Conservation (phyloP, 345 rosid genomes). For the Psidium guajava region DNA sequence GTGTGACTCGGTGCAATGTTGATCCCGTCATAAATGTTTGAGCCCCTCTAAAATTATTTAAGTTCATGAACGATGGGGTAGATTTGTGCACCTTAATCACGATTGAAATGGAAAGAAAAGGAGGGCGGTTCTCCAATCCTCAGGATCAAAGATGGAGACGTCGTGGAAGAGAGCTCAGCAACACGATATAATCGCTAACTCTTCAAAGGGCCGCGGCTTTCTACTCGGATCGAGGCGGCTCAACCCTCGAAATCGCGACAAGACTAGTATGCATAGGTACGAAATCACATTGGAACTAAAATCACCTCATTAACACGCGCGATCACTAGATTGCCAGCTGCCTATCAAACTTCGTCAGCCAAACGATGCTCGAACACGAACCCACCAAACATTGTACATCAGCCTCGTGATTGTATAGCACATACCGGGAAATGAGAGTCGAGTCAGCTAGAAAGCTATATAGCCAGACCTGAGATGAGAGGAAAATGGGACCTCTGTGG, state of each 20-base stretch:
- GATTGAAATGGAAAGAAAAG: not conserved
- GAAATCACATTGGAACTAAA: not conserved
- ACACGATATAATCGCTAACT: not conserved
- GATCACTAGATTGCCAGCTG: not conserved
- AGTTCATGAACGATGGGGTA: not conserved
- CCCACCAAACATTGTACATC: not conserved
- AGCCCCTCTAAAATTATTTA: not conserved
- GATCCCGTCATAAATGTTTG: not conserved
- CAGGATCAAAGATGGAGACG: not conserved
- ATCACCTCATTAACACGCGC: not conserved
- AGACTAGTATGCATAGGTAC: not conserved
- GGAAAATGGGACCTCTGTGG: not conserved
- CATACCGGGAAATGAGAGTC: not conserved
- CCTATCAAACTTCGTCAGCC: not conserved
- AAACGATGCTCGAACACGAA: not conserved
- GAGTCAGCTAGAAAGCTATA: not conserved
- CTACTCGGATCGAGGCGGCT: not conserved
- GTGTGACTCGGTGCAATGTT: not conserved
- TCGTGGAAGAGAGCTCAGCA: not conserved
- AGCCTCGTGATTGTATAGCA: not conserved
- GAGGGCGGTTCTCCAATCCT: not conserved
- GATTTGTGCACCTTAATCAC: not conserved
- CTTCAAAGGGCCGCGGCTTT: not conserved
- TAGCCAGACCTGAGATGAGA: not conserved
- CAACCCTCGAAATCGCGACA: not conserved